These are phyloP conservation scores for Blastobotrys elegans DNA, from an alignment of 1,139 yeast genomes.

Conservation along the genomic window DNA sequence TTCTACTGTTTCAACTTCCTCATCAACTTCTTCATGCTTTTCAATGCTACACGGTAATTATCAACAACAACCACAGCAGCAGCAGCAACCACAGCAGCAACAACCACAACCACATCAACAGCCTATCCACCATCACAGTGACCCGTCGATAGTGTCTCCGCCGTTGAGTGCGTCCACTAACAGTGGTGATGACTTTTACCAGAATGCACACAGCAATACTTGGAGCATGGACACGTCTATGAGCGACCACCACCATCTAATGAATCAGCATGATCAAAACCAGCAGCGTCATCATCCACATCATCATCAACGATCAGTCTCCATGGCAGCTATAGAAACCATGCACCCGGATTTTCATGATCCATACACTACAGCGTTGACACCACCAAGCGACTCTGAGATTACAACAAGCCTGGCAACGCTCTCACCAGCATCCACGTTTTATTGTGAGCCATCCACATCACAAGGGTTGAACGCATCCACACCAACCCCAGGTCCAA, in stretches of 20 bases:
- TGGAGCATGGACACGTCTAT: not conserved
- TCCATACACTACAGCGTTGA: slow-evolving; percentile 8
- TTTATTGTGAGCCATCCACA: slow-evolving; percentile 6
- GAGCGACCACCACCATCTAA: not conserved
- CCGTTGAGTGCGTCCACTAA: slow-evolving; percentile 4
- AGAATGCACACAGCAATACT: not conserved
- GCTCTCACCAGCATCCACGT: slow-evolving; percentile 6
- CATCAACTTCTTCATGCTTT: not conserved
- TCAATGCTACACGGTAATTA: not conserved
- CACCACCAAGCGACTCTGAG: slow-evolving; percentile 9
- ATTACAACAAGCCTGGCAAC: not conserved
- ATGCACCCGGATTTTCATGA: not conserved
- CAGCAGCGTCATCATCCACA: not conserved
- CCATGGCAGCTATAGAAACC: not conserved
- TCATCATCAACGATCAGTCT: not conserved
- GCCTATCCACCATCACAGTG: not conserved
- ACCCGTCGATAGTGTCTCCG: not conserved
- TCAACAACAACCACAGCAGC: not conserved
- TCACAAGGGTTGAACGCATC: not conserved
- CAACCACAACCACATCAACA: not conserved
- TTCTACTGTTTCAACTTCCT: not conserved
- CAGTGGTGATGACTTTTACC: not conserved
- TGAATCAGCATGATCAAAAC: not conserved
- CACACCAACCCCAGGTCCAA: slow-evolving; percentile 1
- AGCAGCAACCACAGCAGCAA: not conserved